Percentiles rank a stretch among this genome's conserved stretches.
Conservation (phyloP, 1,284 basidiomycete genomes). For the Clitocybe nebularis region DNA sequence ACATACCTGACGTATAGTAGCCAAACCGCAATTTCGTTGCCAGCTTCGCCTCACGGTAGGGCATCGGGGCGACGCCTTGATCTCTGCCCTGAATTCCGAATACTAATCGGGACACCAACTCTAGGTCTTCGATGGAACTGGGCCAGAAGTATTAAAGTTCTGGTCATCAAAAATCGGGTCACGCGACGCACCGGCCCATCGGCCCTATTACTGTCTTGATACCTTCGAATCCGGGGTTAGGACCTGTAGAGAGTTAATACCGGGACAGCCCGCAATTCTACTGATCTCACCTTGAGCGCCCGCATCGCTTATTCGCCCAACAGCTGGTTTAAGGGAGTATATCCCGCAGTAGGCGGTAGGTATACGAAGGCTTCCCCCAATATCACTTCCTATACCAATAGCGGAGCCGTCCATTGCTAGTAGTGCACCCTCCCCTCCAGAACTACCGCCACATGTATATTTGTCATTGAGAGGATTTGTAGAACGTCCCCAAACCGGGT, state of each 20-base stretch:
- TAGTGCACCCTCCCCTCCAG: constrained; percentile 77
- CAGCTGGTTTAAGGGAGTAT: constrained; percentile 75
- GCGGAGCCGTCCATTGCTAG: constrained; percentile 74
- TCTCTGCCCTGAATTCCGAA: constrained; percentile 49
- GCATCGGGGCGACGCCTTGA: constrained; percentile 48
- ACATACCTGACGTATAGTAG: constrained; percentile 61
- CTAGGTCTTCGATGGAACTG: constrained; percentile 66
- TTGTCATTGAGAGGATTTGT: constrained; percentile 65
- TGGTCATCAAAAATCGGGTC: background rate
- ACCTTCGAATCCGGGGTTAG: constrained; percentile 64
- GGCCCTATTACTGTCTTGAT: constrained; percentile 63
- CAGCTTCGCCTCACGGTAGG: constrained; percentile 54
- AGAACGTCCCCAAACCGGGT: constrained; percentile 77
- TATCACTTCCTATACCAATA: constrained; percentile 77
- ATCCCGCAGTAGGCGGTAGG: constrained; percentile 80
- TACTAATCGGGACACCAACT: constrained; percentile 49
- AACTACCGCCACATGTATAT: constrained; percentile 73
- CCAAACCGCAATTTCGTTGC: constrained; percentile 65
- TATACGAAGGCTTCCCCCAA: constrained; percentile 76
- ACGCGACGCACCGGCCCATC: constrained; percentile 57
- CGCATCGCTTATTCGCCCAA: constrained; percentile 44
- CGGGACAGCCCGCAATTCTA: background rate
- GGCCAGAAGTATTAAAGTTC: constrained; percentile 1
- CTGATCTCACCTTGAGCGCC: constrained; percentile 44
- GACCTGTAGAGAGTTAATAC: constrained; percentile 29